Conservation (phyloP, 1,284 basidiomycete species). For the Leccinum colubrinum region DNA sequence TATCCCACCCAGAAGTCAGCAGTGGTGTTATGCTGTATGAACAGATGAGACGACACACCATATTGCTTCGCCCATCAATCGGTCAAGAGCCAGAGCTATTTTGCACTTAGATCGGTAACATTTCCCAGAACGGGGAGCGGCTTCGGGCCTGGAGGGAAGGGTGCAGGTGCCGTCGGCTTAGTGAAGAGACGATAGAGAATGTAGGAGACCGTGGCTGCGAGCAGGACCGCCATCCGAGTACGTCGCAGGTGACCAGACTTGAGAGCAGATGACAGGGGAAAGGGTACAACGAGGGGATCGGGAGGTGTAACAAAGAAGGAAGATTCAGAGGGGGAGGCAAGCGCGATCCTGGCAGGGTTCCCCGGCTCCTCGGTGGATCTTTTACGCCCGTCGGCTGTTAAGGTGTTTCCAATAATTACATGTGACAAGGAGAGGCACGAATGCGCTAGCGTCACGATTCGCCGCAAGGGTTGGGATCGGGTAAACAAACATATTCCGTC, state of each 20-base stretch:
- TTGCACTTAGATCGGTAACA: too few species aligned
- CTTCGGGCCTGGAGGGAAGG: conserved; percentile 51
- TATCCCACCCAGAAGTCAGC: too few species aligned
- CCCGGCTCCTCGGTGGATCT: neutral
- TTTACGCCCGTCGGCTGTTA: neutral
- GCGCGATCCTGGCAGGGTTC: neutral
- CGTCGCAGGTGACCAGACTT: conserved; percentile 6
- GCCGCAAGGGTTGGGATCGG: neutral
- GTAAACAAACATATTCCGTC: neutral
- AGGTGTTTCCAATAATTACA: neutral
- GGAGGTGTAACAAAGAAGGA: conserved; percentile 24
- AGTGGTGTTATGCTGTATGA: too few species aligned
- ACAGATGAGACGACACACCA: too few species aligned
- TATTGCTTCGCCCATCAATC: too few species aligned
- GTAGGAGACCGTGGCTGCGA: conserved; percentile 19
- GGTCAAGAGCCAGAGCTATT: too few species aligned
- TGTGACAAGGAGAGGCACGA: neutral
- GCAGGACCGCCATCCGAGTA: conserved; percentile 21
- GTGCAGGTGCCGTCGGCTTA: conserved; percentile 13
- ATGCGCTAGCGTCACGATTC: neutral
- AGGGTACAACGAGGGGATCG: conserved; percentile 6
- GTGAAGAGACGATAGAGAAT: conserved; percentile 17
- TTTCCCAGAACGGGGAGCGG: too few species aligned
- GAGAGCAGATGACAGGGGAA: neutral
- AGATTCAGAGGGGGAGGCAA: conserved; percentile 10